phyloP scores from a whole-genome alignment of 129 eudicot genomes.

The Chrysanthemum seticuspe region DNA sequence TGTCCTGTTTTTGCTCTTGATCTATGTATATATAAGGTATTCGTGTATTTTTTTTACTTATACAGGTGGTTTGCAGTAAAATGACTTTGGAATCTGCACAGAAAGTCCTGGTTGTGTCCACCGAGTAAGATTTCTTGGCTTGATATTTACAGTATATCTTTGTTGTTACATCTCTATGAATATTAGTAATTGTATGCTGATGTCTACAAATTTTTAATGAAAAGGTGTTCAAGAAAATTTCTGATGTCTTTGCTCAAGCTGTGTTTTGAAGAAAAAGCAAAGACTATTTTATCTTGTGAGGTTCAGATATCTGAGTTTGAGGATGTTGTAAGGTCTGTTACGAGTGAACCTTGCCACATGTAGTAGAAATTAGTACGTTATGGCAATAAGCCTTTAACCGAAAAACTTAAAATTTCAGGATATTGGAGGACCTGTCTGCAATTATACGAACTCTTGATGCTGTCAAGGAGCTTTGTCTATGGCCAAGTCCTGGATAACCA shows the following conservation, averaged over 20 bases:
- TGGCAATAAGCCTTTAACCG: conserved; percentile 2
- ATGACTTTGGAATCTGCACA: conserved; percentile 56
- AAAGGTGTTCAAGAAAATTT: conserved; percentile 53
- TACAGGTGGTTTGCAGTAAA: conserved; percentile 55
- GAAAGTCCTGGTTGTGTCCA: conserved; percentile 65
- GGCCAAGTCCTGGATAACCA: conserved; percentile 66
- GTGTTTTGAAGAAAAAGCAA: conserved; percentile 77
- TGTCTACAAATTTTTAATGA: conserved; percentile 72
- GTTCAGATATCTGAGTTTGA: conserved; percentile 66
- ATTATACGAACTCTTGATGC: conserved; percentile 67
- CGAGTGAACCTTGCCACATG: not conserved
- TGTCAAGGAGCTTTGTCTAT: conserved; percentile 58
- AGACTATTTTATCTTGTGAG: conserved; percentile 50
- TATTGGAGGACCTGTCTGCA: conserved; percentile 55
- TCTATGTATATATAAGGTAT: no score
- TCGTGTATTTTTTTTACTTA: not conserved
- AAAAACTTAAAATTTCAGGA: conserved; percentile 37
- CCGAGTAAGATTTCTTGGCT: conserved; percentile 49
- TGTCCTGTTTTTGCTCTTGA: no score
- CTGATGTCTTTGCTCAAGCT: conserved; percentile 50
- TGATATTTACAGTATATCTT: conserved; percentile 3
- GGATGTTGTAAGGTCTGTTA: conserved; percentile 64
- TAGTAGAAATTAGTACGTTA: not conserved
- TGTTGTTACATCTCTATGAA: conserved; percentile 11
- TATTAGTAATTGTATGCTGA: conserved; percentile 13